Conservation (phyloP, 2,329 filamentous ascomycete genomes). For the Exophiala bonariae region DNA sequence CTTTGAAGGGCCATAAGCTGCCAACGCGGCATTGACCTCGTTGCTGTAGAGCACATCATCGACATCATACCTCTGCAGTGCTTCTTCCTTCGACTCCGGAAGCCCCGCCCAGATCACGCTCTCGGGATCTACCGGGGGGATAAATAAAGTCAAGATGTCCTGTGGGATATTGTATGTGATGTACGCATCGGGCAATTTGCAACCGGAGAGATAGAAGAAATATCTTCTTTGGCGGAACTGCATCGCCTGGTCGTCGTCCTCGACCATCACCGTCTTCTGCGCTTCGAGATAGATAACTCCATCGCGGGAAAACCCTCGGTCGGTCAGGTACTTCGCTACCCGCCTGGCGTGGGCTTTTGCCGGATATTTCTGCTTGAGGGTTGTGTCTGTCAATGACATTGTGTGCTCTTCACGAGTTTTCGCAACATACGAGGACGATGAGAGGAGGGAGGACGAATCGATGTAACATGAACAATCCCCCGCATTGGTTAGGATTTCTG, state of each 20-base stretch:
- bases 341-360: slow-evolving; percentile 83
- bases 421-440: too few species aligned
- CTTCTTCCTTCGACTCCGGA: slow-evolving; percentile 74
- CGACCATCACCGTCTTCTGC: slow-evolving; percentile 75
- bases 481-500: too few species aligned
- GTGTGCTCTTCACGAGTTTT: too few species aligned
- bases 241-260: slow-evolving; percentile 83
- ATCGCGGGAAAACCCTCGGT: slow-evolving; percentile 60
- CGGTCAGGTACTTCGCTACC: slow-evolving; percentile 75
- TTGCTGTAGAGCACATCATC: slow-evolving; percentile 73
- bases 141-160: slow-evolving; percentile 78
- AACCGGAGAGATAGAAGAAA: slow-evolving; percentile 95
- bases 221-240: slow-evolving; percentile 85
- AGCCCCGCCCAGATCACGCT: slow-evolving; percentile 92
- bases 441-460: too few species aligned
- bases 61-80: slow-evolving; percentile 74
- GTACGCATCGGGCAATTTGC: slow-evolving; percentile 74
- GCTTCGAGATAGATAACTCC: slow-evolving; percentile 88
- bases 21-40: slow-evolving; percentile 73
- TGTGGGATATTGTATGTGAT: slow-evolving; percentile 77
- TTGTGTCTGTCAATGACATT: slow-evolving; percentile 26
- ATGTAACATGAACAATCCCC: too few species aligned
- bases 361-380: slow-evolving; percentile 64
- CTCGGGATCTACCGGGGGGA: slow-evolving; percentile 83
- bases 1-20: slow-evolving; percentile 43